Percentiles rank a stretch among this genome's conserved stretches.
These are phyloP conservation scores for Coniochaeta ligniaria DNA, from an alignment of 2,329 filamentous ascomycete genomes.

Conservation along the genomic window DNA sequence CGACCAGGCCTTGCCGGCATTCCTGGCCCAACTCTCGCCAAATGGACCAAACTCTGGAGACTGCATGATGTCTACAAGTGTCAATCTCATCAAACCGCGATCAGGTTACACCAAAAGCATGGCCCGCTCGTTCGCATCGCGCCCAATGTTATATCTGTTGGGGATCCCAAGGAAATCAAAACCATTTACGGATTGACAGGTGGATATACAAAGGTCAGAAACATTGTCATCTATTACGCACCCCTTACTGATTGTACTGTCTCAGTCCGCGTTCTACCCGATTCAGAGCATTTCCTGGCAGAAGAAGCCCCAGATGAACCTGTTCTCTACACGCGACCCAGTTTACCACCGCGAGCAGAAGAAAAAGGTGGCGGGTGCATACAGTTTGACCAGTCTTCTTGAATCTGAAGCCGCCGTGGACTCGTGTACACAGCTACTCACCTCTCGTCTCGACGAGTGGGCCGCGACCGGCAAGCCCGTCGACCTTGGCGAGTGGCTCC, in stretches of 20 bases:
- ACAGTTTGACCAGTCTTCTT: constrained; percentile 2
- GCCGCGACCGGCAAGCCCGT: neutral
- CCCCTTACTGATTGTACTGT: neutral
- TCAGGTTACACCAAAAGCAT: constrained; percentile 1
- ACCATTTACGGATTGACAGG: constrained; percentile 1
- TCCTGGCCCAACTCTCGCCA: constrained; percentile 1
- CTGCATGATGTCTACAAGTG: constrained; percentile 2
- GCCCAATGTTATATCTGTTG: constrained; percentile 2
- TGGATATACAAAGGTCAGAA: constrained; percentile 2
- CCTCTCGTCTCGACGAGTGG: neutral
- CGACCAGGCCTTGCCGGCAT: constrained; percentile 2
- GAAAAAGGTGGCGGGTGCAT: constrained; percentile 2
- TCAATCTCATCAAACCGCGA: constrained; percentile 1
- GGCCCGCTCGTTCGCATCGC: constrained; percentile 2
- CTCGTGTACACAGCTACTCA: constrained; percentile 1
- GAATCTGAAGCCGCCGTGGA: neutral
- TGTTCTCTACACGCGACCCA: constrained; percentile 1
- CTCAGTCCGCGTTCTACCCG: constrained; percentile 1
- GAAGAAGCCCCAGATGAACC: constrained; percentile 3
- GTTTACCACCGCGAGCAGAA: constrained; percentile 3
- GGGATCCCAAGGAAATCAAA: constrained; percentile 3
- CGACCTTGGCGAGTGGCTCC: constrained; percentile 1
- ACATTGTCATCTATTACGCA: neutral
- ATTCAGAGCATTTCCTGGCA: constrained; percentile 3
- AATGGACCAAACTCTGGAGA: constrained; percentile 3